phyloP scores from a whole-genome alignment of 495 filamentous ascomycete species.

The Aspergillus leporis region DNA sequence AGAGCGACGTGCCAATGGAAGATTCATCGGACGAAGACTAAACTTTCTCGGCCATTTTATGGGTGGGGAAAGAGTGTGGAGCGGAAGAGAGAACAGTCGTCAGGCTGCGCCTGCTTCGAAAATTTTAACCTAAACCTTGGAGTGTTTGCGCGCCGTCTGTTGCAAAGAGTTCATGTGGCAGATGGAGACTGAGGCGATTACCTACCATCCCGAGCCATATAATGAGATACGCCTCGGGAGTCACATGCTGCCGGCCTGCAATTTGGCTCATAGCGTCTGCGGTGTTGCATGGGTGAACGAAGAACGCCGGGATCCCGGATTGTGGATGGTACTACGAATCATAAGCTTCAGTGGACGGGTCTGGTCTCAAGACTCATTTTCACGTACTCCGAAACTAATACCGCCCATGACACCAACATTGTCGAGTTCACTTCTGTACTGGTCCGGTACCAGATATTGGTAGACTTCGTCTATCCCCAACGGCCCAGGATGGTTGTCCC shows the following conservation, averaged over 20 bases:
- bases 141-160: constrained; percentile 20
- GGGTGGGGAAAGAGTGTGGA: not conserved
- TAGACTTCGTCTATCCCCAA: constrained; percentile 69
- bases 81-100: not conserved
- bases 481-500: constrained; percentile 59
- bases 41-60: not conserved
- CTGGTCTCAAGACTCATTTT: constrained; percentile 15
- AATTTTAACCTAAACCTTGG: constrained; percentile 9
- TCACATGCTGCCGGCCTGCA: constrained; percentile 48
- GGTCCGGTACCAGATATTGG: constrained; percentile 64
- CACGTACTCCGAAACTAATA: constrained; percentile 73
- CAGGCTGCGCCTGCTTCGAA: constrained; percentile 13
- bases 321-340: constrained; percentile 73
- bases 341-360: constrained; percentile 38
- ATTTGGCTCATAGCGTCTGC: constrained; percentile 67
- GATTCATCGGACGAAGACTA: constrained; percentile 56
- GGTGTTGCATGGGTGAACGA: constrained; percentile 86
- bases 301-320: constrained; percentile 71
- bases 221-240: constrained; percentile 68
- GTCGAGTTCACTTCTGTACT: constrained; percentile 57
- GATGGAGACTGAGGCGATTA: constrained; percentile 67
- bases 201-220: constrained; percentile 81
- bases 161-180: constrained; percentile 55
- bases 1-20: constrained; percentile 58
- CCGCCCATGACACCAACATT: constrained; percentile 67